Evolutionary conservation across 2,329 filamentous ascomycete genomes (phyloP), one percentile per base, ranked within the genome.

Genomic region (Cytospora chrysosperma): DNA sequence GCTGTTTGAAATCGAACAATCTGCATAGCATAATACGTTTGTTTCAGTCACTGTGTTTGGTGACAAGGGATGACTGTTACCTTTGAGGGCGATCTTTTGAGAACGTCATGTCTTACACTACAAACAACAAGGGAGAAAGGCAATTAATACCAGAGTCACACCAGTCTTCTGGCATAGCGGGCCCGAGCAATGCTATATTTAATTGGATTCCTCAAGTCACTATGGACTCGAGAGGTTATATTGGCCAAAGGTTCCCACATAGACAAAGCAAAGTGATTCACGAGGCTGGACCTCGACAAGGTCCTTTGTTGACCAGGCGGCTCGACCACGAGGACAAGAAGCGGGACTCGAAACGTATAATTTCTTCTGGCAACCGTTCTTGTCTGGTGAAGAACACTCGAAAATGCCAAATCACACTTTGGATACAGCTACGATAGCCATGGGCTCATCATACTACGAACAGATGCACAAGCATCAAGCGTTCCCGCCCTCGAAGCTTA

Each of bases 241-340:
- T 49, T 55, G 37, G 51, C 53, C 17, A 37, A 61, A 9, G n/a
- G 9, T 34, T 27, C n/a, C 21, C 59, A 32, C 34, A 49, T n/a
- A 34, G 51, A 61, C 59, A 61, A 61, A 61, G 59, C 28, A 27
- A 19, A 49, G 51, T 55, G 51, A 61, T 53, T 53, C 37, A 61
- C 59, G 59, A 52, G 59, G 54, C 52, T 61, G 21, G 59, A 13
- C 40, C 21, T 50, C 37, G 37, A 32, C 54, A 32, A 27, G 43
- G 21, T 55, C 30, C 59, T 61, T 61, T 61, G 59, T 61, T 55
- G 43, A 4, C 13, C 3, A 47, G n/a, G 21, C 43, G 43, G 59
- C 24, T n/a, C 40, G 32, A 21, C 51, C 40, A 37, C 37, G 51
- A 34, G 59, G 59, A 32, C 51, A 24, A 13, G 40, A 28, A 21